phyloP scores from a whole-genome alignment of 2,329 filamentous ascomycete species.

The Fusarium sp. region DNA sequence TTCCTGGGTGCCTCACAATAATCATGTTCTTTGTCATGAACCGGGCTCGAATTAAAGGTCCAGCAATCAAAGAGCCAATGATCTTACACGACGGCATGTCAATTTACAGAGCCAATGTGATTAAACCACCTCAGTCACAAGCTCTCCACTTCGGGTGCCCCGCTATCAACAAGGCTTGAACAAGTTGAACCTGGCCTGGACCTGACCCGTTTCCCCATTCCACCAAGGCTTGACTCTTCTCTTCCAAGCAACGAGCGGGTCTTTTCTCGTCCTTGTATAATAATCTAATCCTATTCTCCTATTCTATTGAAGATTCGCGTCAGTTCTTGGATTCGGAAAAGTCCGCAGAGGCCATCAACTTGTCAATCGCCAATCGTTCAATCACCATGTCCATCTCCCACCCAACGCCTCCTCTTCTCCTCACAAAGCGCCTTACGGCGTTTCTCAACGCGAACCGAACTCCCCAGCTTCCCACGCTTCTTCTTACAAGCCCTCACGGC shows the following conservation, averaged over 20 bases:
- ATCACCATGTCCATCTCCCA: conserved; percentile 47
- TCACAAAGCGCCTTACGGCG: conserved; percentile 70
- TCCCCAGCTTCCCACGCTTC: conserved; percentile 64
- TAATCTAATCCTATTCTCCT: too few relatives aligned
- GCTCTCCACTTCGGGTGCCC: conserved; percentile 24
- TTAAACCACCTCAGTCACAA: conserved; percentile 5
- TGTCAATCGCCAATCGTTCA: not conserved
- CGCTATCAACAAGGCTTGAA: conserved; percentile 23
- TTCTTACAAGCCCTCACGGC: conserved; percentile 67
- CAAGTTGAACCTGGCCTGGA: conserved; percentile 16
- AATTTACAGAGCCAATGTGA: conserved; percentile 9
- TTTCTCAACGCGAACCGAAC: conserved; percentile 68
- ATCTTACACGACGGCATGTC: conserved; percentile 39
- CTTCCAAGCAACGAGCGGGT: not conserved
- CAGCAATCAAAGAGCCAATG: conserved; percentile 31
- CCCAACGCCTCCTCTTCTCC: conserved; percentile 65
- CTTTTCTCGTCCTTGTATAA: not conserved
- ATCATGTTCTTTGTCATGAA: not conserved
- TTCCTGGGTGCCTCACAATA: not conserved
- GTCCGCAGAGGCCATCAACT: not conserved
- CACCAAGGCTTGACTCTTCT: conserved; percentile 17
- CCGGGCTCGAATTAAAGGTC: not conserved
- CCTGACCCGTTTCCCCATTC: conserved; percentile 33
- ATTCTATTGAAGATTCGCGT: not conserved
- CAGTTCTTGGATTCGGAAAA: not conserved